Evolutionary conservation across 1,284 basidiomycete genomes (phyloP).

Genomic region (Takashimella koratensis): DNA sequence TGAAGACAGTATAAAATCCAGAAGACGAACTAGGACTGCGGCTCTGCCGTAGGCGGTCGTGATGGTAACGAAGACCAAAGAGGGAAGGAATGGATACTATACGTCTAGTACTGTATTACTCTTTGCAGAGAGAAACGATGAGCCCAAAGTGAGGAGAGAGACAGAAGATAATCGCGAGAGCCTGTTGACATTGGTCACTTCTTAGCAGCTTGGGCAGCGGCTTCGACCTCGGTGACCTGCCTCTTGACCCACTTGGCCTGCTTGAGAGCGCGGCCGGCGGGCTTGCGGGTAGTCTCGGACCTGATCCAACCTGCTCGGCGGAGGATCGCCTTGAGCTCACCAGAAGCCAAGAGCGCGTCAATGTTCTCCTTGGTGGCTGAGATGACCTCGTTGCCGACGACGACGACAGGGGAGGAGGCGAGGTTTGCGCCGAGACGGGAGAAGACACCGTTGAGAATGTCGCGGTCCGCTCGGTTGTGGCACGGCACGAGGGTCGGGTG

Average conservation of each 20-base stretch:
- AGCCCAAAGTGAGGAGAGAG: too few relatives aligned
- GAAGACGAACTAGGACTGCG: not conserved
- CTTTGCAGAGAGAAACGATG: too few relatives aligned
- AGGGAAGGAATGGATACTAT: too few relatives aligned
- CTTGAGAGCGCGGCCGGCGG: not conserved
- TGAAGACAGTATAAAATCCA: not conserved
- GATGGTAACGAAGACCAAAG: too few relatives aligned
- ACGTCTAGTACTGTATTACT: too few relatives aligned
- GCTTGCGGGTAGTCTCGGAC: constrained; percentile 5
- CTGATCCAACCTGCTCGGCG: constrained; percentile 28
- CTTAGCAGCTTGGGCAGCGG: not conserved
- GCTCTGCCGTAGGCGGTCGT: too few relatives aligned
- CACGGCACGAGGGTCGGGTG: constrained; percentile 26
- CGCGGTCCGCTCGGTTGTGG: constrained; percentile 22
- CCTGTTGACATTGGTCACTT: not conserved
- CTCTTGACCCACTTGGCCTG: constrained; percentile 2
- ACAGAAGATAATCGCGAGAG: not conserved
- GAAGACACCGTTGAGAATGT: constrained; percentile 21
- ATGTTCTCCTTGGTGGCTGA: constrained; percentile 20
- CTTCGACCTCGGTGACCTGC: not conserved
- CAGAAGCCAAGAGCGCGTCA: constrained; percentile 20
- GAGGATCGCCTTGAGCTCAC: constrained; percentile 22
- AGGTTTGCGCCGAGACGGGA: constrained; percentile 25
- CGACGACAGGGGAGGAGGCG: constrained; percentile 23
- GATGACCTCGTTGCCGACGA: constrained; percentile 32